phyloP scores from a whole-genome alignment of 179 eudicot genomes.

The Vitellaria paradoxa region DNA sequence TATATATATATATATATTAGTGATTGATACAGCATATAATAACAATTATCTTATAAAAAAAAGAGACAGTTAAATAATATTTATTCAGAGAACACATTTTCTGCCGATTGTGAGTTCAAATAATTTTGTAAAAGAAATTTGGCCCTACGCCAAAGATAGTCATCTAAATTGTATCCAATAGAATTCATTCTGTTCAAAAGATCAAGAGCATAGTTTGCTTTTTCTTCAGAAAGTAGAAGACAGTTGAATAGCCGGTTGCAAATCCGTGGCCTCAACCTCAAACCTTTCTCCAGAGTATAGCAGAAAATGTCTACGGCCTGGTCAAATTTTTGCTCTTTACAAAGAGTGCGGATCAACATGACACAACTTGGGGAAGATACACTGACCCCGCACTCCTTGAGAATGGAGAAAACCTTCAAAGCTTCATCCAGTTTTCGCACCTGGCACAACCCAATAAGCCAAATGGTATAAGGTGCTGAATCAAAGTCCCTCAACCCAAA shows the following conservation, averaged over 20 bases:
- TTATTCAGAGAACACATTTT: constrained; percentile 20
- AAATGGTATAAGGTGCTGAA: constrained; percentile 60
- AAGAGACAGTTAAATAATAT: neutral
- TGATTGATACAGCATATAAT: too few species aligned
- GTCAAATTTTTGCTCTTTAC: constrained; percentile 41
- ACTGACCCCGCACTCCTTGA: constrained; percentile 38
- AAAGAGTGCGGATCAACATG: constrained; percentile 48
- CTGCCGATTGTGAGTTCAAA: constrained; percentile 12
- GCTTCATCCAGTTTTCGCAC: constrained; percentile 55
- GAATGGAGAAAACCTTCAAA: constrained; percentile 45
- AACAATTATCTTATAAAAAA: too few species aligned
- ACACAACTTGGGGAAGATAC: constrained; percentile 68
- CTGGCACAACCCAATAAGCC: constrained; percentile 74
- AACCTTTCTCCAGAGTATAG: constrained; percentile 53
- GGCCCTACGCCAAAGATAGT: constrained; percentile 36
- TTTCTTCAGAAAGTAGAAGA: constrained; percentile 39
- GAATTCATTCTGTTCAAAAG: constrained; percentile 53
- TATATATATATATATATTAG: too few species aligned
- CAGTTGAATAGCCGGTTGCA: constrained; percentile 48
- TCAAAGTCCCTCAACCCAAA: constrained; percentile 45
- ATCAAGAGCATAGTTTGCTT: constrained; percentile 35
- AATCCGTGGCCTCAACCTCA: constrained; percentile 36
- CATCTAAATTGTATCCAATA: constrained; percentile 51
- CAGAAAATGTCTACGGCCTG: constrained; percentile 51
- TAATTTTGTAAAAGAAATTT: constrained; percentile 34